Base-by-base conservation (phyloP, 768 basidiomycete genomes). In the Suillus bovinus region DNA sequence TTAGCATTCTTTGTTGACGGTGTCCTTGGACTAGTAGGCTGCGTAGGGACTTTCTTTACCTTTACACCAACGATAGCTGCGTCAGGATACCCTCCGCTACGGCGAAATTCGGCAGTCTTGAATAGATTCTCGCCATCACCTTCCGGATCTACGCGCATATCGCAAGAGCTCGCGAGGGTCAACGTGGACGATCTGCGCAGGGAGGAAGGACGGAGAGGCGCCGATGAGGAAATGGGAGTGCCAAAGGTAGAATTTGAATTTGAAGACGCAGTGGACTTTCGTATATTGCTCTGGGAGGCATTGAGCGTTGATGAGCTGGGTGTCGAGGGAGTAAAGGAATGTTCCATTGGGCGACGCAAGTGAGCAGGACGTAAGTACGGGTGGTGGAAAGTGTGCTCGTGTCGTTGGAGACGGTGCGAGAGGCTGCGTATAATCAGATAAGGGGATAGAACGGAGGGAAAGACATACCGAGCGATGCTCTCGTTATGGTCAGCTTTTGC, bases 11-110 rank as follows among this genome's bases (percentile, higher is more conserved):
- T 16, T 14, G 38, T 14, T 38, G 38, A 16, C 38, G 10, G 34
- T 34, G n/a, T n/a, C n/a, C n/a, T n/a, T n/a, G n/a, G n/a, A n/a
- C n/a, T n/a, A 31, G 31, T 31, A 31, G 42, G 36, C 44, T 84
- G 88, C 11, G 83, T 84, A 10, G 86, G 87, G 0, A 82, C 85
- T 36, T 36, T 36, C 36, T 36, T 42, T 38, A 66, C 67, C 33
- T 68, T 66, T 59, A 69, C 62, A 60, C 65, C 46, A 65, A 68
- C 67, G 52, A 71, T 66, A 64, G 66, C 20, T 36, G 61, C 66
- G 53, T 53, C 20, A 60, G 36, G 36, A 36, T 59, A 60, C 50
- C 63, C 67, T 47, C 63, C 68, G 55, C 59, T 65, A 2, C 59
- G 63, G 20, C 13, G 36, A 36, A 36, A 36, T 36, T 36, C 13